A percentile compares a stretch with the other conserved stretches of the same genome.
These are phyloP conservation scores for Boletus sp. DNA, from an alignment of 1,284 basidiomycete species.

Conservation along the genomic window DNA sequence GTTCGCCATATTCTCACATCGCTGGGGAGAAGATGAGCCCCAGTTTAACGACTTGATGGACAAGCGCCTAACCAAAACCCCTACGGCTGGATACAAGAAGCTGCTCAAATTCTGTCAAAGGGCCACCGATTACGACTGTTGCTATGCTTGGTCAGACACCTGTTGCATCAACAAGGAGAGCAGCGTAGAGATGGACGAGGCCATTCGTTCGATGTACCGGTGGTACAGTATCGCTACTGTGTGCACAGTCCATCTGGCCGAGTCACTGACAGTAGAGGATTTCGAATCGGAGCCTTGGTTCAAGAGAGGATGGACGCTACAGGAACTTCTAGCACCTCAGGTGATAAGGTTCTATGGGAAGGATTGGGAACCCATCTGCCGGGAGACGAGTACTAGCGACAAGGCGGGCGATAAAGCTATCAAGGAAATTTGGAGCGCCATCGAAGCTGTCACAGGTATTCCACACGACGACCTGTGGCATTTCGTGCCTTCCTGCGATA, in stretches of 20 bases:
- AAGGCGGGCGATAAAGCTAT: conserved; percentile 13
- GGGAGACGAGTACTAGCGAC: neutral
- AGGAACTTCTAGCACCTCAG: conserved; percentile 20
- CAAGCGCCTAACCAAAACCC: neutral
- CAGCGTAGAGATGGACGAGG: conserved; percentile 25
- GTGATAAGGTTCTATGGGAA: conserved; percentile 19
- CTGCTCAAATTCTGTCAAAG: conserved; percentile 14
- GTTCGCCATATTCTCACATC: conserved; percentile 22
- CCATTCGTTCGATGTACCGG: conserved; percentile 24
- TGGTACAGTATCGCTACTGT: conserved; percentile 20
- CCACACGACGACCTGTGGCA: conserved; percentile 7
- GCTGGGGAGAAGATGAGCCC: conserved; percentile 20
- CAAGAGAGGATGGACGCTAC: conserved; percentile 21
- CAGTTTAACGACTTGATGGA: conserved; percentile 8
- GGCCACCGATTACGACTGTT: conserved; percentile 12
- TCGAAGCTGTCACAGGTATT: conserved; percentile 14
- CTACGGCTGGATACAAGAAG: conserved; percentile 15
- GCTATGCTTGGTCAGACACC: conserved; percentile 22
- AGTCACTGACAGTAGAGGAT: conserved; percentile 10
- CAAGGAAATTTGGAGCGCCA: conserved; percentile 14
- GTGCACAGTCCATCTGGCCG: conserved; percentile 19
- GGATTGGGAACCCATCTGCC: conserved; percentile 16
- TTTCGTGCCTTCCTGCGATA: conserved; percentile 20
- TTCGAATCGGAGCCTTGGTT: conserved; percentile 20
- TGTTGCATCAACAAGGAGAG: conserved; percentile 26